Percentiles rank a stretch among this genome's conserved stretches.
phyloP scores from a whole-genome alignment of 2,329 filamentous ascomycete species.

The Thielaviopsis euricoi region DNA sequence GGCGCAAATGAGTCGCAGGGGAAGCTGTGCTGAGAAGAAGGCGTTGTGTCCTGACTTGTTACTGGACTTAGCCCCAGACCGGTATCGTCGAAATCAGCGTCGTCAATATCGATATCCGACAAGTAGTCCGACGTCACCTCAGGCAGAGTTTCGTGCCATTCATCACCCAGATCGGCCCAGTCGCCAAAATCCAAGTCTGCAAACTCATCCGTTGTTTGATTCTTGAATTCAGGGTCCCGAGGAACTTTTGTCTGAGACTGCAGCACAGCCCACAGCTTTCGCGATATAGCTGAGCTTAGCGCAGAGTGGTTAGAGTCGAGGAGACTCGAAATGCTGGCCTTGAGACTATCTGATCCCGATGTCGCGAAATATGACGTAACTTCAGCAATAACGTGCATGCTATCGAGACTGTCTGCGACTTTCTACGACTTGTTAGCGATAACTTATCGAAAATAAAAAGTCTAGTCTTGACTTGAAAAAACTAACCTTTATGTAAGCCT shows the following conservation, averaged over 20 bases:
- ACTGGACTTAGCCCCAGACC: not conserved
- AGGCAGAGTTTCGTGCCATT: not conserved
- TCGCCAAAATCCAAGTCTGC: not conserved
- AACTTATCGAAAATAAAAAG: not conserved
- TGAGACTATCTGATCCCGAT: constrained; percentile 9
- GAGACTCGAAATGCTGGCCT: constrained; percentile 2
- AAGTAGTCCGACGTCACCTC: not conserved
- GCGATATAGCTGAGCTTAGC: constrained; percentile 1
- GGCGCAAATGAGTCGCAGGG: not conserved
- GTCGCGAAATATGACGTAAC: constrained; percentile 10
- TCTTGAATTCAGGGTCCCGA: not conserved
- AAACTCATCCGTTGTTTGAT: not conserved
- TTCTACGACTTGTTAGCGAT: constrained; percentile 1
- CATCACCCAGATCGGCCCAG: constrained; percentile 4
- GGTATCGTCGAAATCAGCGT: not conserved
- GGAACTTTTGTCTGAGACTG: constrained; percentile 10
- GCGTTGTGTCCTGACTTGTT: not conserved
- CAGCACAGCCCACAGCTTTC: constrained; percentile 8
- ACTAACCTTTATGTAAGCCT: constrained; percentile 6
- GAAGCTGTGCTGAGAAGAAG: constrained; percentile 3
- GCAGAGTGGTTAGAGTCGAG: not conserved
- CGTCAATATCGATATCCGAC: constrained; percentile 9
- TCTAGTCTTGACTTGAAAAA: too few species aligned
- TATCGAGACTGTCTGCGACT: constrained; percentile 1
- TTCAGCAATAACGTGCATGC: constrained; percentile 10